These are phyloP conservation scores for Sclerotinia minor DNA, from an alignment of 2,329 filamentous ascomycete species.

Conservation along the genomic window DNA sequence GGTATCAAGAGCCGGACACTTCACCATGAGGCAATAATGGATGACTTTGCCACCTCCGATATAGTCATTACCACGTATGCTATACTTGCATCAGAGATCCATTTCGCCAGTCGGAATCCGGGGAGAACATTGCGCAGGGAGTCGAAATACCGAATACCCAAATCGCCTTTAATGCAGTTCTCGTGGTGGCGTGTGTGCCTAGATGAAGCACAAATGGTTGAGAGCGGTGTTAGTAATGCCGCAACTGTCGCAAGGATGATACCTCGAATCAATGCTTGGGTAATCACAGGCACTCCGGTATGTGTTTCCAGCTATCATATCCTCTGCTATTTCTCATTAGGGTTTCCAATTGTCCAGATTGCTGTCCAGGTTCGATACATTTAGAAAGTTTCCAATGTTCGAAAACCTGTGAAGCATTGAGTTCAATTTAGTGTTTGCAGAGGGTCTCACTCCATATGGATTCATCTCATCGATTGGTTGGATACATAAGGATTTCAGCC, in stretches of 20 bases:
- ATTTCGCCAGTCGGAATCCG: slow-evolving; percentile 71
- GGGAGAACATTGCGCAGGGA: slow-evolving; percentile 63
- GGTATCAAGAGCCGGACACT: slow-evolving; percentile 46
- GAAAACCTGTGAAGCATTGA: background rate
- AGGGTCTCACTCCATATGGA: background rate
- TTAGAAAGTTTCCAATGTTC: background rate
- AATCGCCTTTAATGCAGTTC: slow-evolving; percentile 76
- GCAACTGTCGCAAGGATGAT: slow-evolving; percentile 78
- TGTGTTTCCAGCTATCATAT: slow-evolving; percentile 38
- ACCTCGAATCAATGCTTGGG: slow-evolving; percentile 86
- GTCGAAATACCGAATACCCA: slow-evolving; percentile 64
- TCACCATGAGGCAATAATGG: slow-evolving; percentile 44
- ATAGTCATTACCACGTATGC: slow-evolving; percentile 66
- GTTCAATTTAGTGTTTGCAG: background rate
- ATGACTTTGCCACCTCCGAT: slow-evolving; percentile 53
- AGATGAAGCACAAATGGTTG: slow-evolving; percentile 88
- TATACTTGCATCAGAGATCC: slow-evolving; percentile 75
- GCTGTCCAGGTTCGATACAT: background rate
- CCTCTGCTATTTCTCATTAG: background rate
- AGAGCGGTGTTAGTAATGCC: slow-evolving; percentile 81
- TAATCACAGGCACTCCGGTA: slow-evolving; percentile 86
- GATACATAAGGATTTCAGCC: background rate
- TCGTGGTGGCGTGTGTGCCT: slow-evolving; percentile 81
- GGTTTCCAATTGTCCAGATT: background rate
- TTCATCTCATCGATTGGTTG: background rate